Percentiles rank a stretch among this genome's conserved stretches.
These are phyloP conservation scores for Suillus spraguei DNA, from an alignment of 768 basidiomycete species.

Conservation along the genomic window DNA sequence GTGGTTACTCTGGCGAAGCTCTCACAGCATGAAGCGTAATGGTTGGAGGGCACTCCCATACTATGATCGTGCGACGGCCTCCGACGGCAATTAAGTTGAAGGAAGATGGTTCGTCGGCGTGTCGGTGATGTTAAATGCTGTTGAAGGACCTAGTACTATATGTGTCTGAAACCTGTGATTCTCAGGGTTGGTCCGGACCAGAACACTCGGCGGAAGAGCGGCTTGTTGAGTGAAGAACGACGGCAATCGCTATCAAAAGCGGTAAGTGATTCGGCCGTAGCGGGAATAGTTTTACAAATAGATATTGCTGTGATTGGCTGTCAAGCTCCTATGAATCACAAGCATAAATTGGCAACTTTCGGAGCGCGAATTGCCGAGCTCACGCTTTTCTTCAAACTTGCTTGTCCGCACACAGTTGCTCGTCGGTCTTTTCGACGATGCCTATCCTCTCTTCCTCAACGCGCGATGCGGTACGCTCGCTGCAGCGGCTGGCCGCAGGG, in stretches of 20 bases:
- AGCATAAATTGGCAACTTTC: constrained; percentile 24
- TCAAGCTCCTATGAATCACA: constrained; percentile 16
- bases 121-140: constrained; percentile 1
- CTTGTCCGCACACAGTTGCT: constrained; percentile 25
- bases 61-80: constrained; percentile 5
- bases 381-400: constrained; percentile 20
- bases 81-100: not conserved
- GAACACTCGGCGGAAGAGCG: constrained; percentile 15
- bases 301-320: constrained; percentile 25
- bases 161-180: constrained; percentile 2
- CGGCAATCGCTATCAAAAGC: constrained; percentile 10
- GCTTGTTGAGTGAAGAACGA: constrained; percentile 3
- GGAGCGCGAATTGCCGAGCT: constrained; percentile 28
- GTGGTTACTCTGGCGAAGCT: constrained; percentile 1
- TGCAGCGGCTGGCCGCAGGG: constrained; percentile 59
- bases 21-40: not conserved
- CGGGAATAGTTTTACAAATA: constrained; percentile 25
- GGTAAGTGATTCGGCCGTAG: constrained; percentile 5
- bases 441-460: constrained; percentile 58
- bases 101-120: not conserved
- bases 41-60: not conserved
- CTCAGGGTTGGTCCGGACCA: not conserved
- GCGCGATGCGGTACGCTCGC: constrained; percentile 52
- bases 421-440: constrained; percentile 51
- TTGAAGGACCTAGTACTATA: not conserved